Percentiles rank a stretch among this genome's conserved stretches.
phyloP scores from a whole-genome alignment of 768 basidiomycete genomes.

The Tulasnella sp. region DNA sequence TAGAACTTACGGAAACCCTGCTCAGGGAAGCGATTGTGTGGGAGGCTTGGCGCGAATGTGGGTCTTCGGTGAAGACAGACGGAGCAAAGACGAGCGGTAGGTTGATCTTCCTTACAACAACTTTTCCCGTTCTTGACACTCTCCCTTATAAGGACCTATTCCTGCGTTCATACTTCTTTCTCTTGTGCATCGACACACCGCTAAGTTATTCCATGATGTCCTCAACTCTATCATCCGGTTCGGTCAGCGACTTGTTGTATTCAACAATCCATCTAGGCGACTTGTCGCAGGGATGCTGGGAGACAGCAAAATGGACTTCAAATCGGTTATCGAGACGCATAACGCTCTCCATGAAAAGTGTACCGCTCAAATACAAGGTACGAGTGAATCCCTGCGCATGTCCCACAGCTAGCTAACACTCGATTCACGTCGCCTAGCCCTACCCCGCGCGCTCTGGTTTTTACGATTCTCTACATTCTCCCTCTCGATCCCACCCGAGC shows the following conservation, averaged over 20 bases:
- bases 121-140: background rate
- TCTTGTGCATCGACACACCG: background rate
- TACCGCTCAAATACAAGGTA: background rate
- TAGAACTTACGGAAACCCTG: constrained; percentile 7
- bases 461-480: background rate
- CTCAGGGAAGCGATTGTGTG: constrained; percentile 9
- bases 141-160: background rate
- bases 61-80: background rate
- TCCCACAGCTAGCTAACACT: background rate
- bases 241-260: background rate
- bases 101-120: background rate
- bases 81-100: background rate
- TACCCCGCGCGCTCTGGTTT: background rate
- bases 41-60: constrained; percentile 17
- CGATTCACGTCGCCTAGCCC: background rate
- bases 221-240: background rate
- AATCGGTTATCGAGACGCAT: background rate
- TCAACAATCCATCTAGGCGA: background rate
- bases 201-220: background rate
- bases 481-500: constrained; percentile 1
- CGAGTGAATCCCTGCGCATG: background rate
- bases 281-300: background rate
- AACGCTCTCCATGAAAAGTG: background rate
- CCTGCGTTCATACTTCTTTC: constrained; percentile 1
- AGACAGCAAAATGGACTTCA: background rate